Evolutionary conservation across 495 filamentous ascomycete genomes (phyloP).

Genomic region (Parathielavia appendiculata): DNA sequence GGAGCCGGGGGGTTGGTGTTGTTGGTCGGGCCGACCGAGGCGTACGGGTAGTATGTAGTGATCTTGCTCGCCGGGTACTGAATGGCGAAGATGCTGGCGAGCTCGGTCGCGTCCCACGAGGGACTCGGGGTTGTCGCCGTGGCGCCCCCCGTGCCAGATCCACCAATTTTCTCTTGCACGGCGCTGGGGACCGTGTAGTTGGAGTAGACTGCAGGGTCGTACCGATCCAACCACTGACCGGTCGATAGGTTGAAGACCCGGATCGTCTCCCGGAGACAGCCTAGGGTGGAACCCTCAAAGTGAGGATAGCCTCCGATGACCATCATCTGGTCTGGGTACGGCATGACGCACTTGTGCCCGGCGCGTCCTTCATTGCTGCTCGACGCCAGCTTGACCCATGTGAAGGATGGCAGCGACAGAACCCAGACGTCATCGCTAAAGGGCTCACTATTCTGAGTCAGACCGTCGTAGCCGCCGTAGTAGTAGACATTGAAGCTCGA

Average conservation of each 20-base stretch:
- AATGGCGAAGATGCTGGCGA: constrained; percentile 50
- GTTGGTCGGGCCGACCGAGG: constrained; percentile 26
- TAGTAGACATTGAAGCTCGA: constrained; percentile 69
- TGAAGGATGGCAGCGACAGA: constrained; percentile 69
- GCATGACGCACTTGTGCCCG: constrained; percentile 59
- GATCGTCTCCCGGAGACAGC: constrained; percentile 54
- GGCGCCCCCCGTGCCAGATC: constrained; percentile 55
- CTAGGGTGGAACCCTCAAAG: constrained; percentile 11
- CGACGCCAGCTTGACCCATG: constrained; percentile 59
- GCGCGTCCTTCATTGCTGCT: constrained; percentile 50
- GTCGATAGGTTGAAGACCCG: constrained; percentile 61
- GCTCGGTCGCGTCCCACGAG: constrained; percentile 39
- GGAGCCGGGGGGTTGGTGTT: constrained; percentile 32
- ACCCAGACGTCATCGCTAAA: constrained; percentile 67
- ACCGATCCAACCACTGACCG: constrained; percentile 51
- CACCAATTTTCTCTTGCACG: constrained; percentile 56
- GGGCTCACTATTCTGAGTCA: constrained; percentile 25
- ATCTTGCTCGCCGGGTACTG: constrained; percentile 55
- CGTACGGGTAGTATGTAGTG: constrained; percentile 57
- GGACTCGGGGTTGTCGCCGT: constrained; percentile 46
- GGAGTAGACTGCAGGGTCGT: constrained; percentile 54
- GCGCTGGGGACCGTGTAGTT: constrained; percentile 59
- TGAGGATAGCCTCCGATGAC: constrained; percentile 54
- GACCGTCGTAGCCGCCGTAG: constrained; percentile 63
- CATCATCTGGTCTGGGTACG: constrained; percentile 71